These are phyloP conservation scores for barrel medic (Medicago truncatula) DNA, from an alignment of 306 rosid genomes.

Conservation along the genomic window MtrunA17r5.0-ANR NC_053045.1:40586001-40586500, in stretches of 20 bases:
- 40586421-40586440: background rate
- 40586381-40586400: background rate
- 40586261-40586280: background rate
- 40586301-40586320: no score
- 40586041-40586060: slow-evolving; percentile 9
- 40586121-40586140: background rate
- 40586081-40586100: slow-evolving; percentile 8
- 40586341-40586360: background rate
- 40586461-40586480: background rate
- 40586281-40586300: background rate
- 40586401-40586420: background rate
- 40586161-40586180: no score
- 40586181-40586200: no score
- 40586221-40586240: no score
- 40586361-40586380: background rate
- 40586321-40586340: background rate
- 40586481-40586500: background rate
- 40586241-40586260: background rate
- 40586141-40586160: background rate
- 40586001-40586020: no score
- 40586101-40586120: background rate
- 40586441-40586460: background rate
- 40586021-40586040: no score
- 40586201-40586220: no score
- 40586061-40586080: slow-evolving; percentile 28